These are phyloP conservation scores for Xylaria curta DNA, from an alignment of 495 filamentous ascomycete genomes.

Conservation along the genomic window DNA sequence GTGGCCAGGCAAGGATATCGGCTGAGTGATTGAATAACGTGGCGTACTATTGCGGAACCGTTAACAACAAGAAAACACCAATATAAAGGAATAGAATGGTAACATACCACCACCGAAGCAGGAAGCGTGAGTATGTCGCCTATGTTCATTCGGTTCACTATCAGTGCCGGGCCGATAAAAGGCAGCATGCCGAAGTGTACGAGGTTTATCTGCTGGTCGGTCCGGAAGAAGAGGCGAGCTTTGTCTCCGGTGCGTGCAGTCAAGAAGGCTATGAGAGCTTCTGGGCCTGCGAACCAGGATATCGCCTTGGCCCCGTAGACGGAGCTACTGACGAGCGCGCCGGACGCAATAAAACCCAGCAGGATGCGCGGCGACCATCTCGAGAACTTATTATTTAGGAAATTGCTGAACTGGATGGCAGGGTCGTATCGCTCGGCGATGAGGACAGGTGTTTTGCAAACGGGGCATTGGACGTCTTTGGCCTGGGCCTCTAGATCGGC, in stretches of 20 bases:
- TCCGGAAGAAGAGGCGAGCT: background rate
- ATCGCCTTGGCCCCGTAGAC: conserved; percentile 47
- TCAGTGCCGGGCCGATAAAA: conserved; percentile 47
- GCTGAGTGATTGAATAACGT: conserved; percentile 35
- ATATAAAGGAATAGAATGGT: background rate
- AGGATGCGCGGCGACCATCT: conserved; percentile 65
- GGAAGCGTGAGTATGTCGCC: conserved; percentile 43
- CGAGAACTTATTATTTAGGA: conserved; percentile 60
- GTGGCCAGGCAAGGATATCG: conserved; percentile 65
- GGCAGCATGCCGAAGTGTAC: conserved; percentile 38
- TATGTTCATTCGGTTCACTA: conserved; percentile 43
- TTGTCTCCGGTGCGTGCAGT: conserved; percentile 17
- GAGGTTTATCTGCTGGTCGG: conserved; percentile 27
- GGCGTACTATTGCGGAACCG: conserved; percentile 32
- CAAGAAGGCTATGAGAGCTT: conserved; percentile 38
- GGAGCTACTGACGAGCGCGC: conserved; percentile 53
- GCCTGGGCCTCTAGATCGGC: conserved; percentile 73
- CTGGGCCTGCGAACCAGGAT: conserved; percentile 46
- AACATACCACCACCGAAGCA: conserved; percentile 43
- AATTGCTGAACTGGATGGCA: conserved; percentile 64
- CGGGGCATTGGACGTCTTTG: conserved; percentile 77
- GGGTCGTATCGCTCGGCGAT: conserved; percentile 74
- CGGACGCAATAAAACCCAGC: conserved; percentile 59
- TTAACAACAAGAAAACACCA: conserved; percentile 22
- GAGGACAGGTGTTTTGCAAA: conserved; percentile 83